Evolutionary conservation across 2,329 filamentous ascomycete genomes (phyloP).

Genomic region (Elsinoe necatrix): DNA sequence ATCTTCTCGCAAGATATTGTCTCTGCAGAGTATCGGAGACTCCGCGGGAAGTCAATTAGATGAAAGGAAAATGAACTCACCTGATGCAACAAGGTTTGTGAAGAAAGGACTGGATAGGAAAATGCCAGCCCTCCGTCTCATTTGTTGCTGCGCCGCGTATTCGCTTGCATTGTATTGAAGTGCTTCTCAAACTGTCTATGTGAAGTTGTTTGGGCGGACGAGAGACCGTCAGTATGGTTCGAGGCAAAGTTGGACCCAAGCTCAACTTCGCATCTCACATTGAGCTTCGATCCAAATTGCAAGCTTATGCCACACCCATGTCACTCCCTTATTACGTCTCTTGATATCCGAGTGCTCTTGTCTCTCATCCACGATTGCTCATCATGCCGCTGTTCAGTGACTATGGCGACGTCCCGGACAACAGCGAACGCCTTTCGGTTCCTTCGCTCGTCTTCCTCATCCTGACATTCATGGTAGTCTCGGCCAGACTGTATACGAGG

Average conservation of each 20-base stretch:
- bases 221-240: not conserved
- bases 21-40: not conserved
- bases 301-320: slow-evolving; percentile 8
- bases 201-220: not conserved
- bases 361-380: not conserved
- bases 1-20: not conserved
- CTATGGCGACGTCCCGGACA: slow-evolving; percentile 8
- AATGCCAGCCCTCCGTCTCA: slow-evolving; percentile 7
- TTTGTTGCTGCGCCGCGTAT: not conserved
- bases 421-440: slow-evolving; percentile 6
- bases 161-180: slow-evolving; percentile 1
- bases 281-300: not conserved
- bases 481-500: slow-evolving; percentile 3
- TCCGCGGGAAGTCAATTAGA: slow-evolving; percentile 6
- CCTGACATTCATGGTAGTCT: slow-evolving; percentile 4
- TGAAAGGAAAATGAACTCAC: slow-evolving; percentile 7
- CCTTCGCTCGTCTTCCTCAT: slow-evolving; percentile 12
- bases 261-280: slow-evolving; percentile 2
- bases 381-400: slow-evolving; percentile 5
- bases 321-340: not conserved
- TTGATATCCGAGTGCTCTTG: not conserved
- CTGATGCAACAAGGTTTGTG: not conserved
- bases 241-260: not conserved
- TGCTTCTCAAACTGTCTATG: not conserved
- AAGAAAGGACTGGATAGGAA: not conserved